A percentile compares a stretch with the other conserved stretches of the same genome.
phyloP scores from a whole-genome alignment of 768 basidiomycete species.

The Lentinula raphanica region DNA sequence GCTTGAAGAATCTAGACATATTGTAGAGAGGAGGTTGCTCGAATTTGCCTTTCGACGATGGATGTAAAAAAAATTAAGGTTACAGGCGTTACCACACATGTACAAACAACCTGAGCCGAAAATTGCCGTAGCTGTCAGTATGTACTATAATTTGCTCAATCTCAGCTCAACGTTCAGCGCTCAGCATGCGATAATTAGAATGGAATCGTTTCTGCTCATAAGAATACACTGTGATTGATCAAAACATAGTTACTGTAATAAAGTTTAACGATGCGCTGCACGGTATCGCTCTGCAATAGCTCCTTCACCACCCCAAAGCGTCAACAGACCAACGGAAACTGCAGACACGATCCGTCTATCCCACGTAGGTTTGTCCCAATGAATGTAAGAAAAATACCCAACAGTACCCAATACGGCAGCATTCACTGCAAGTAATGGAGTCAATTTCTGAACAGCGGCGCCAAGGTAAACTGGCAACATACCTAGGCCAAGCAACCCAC shows the following conservation, averaged over 20 bases:
- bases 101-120: not conserved
- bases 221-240: not conserved
- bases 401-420: conserved; percentile 55
- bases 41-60: not conserved
- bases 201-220: too few relatives aligned
- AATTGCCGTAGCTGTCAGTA: not conserved
- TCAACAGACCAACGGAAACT: conserved; percentile 51
- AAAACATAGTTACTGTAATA: not conserved
- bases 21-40: not conserved
- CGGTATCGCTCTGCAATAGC: conserved; percentile 17
- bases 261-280: not conserved
- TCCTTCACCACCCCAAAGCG: conserved; percentile 66
- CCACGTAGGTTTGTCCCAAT: conserved; percentile 65
- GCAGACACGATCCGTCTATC: conserved; percentile 57
- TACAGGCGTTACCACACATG: not conserved
- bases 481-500: conserved; percentile 61
- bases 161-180: too few relatives aligned
- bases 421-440: conserved; percentile 42
- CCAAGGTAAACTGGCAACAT: conserved; percentile 21
- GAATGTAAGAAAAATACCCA: conserved; percentile 57
- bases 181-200: too few relatives aligned
- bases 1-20: conserved; percentile 90
- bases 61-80: not conserved
- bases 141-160: too few relatives aligned
- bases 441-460: not conserved